Evolutionary conservation across 306 rosid genomes (phyloP), one percentile per base, ranked within the genome.

Genomic region (Lathyrus tuberosus): DNA sequence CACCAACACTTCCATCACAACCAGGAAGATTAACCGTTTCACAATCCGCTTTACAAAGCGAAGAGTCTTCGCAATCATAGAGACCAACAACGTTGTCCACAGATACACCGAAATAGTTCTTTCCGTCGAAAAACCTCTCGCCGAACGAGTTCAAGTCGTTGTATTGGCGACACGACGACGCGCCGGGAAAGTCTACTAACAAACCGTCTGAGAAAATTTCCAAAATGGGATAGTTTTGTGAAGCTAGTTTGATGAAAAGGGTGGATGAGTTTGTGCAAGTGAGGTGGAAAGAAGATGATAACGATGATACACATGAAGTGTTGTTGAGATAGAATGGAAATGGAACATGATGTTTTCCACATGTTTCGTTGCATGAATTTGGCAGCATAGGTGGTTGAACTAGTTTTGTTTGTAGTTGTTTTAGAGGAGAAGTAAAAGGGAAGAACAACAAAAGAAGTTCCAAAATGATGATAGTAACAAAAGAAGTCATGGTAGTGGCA

Each of bases 11-110:
- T 54, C 87, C 90, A 62, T 88, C 94, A 72, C 98, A 93, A 8
- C 78, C 92, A 5, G 92, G 94, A 63, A 90, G 54, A 20, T 75
- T 78, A 18, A 84, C 43, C 1, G 90, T 88, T 60, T 88, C 95
- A 49, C 99, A 94, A 62, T 79, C 88, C 26, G 92, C 73, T 64
- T 87, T 94, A 49, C 99, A 94, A 47, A 91, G 54, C 24, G 97
- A 88, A 7, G 99, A 90, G 69, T 94, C 99, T 70, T 94, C 97
- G 48, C 99, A 94, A 57, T 94, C 99, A 70, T 94, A 94, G 42
- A 94, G 80, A 4, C 95, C 97, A 61, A 94, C 51, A 16, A 94
- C 82, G 63, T 94, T 94, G 10, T 94, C 99, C 44, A 28, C 69
- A 6, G 99, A 86, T 18, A 94, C 77, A 0, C 88, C 97, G 51